Conservation (phyloP, 2,329 filamentous ascomycete species). For the Phaeosphaeriaceae sp. region DNA sequence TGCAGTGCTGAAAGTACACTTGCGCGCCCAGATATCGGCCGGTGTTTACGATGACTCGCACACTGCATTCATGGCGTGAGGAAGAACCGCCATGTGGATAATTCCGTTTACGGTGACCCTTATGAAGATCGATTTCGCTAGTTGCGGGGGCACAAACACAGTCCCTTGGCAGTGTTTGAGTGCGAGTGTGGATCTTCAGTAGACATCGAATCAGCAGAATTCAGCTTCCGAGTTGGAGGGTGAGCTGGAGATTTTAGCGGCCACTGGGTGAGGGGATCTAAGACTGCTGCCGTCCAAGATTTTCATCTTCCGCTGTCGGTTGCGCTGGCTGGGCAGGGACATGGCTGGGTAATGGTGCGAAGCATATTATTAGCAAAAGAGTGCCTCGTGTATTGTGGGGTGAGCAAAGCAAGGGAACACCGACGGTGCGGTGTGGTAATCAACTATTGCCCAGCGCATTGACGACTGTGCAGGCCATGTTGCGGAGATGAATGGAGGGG, state of each 20-base stretch:
- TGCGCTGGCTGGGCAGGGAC: not conserved
- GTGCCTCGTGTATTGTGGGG: not conserved
- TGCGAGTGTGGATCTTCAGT: slow-evolving; percentile 2
- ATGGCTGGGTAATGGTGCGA: not conserved
- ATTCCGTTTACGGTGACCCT: not conserved
- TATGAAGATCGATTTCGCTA: slow-evolving; percentile 8
- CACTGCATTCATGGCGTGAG: slow-evolving; percentile 3
- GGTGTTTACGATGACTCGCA: slow-evolving; percentile 5
- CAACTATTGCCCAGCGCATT: not conserved
- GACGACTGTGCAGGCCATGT: not conserved
- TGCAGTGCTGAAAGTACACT: not conserved
- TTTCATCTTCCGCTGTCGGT: slow-evolving; percentile 1
- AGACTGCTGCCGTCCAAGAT: not conserved
- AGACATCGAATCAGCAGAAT: not conserved
- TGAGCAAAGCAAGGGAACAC: not conserved
- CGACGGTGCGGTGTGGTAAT: not conserved
- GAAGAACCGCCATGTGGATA: slow-evolving; percentile 3
- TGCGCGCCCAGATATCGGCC: not conserved
- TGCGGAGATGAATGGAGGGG: slow-evolving; percentile 5
- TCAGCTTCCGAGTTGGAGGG: not conserved
- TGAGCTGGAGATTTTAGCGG: not conserved
- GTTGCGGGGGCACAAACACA: slow-evolving; percentile 4
- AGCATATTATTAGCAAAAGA: not conserved
- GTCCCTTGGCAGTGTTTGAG: slow-evolving; percentile 1
- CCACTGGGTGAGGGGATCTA: not conserved